phyloP scores from a whole-genome alignment of 495 filamentous ascomycete genomes.

The Penicillium turbatum region DNA sequence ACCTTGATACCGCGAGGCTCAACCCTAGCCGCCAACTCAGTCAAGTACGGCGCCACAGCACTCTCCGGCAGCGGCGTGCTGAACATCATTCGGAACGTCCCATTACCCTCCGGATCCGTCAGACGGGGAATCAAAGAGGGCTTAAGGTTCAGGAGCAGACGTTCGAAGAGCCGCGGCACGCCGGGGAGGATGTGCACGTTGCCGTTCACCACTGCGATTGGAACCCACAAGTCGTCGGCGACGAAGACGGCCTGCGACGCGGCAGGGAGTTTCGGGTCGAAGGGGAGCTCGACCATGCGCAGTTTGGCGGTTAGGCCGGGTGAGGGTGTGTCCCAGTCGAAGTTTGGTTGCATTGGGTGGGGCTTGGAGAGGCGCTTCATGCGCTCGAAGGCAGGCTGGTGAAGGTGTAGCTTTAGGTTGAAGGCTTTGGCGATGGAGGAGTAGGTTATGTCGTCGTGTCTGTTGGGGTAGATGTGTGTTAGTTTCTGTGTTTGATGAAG shows the following conservation, averaged over 20 bases:
- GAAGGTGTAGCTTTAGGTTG: slow-evolving; percentile 65
- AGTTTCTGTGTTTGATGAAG: background rate
- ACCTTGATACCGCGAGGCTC: slow-evolving; percentile 78
- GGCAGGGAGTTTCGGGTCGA: slow-evolving; percentile 56
- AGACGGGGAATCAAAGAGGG: slow-evolving; percentile 62
- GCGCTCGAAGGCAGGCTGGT: slow-evolving; percentile 66
- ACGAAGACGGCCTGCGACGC: slow-evolving; percentile 72
- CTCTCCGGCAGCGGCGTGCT: slow-evolving; percentile 86
- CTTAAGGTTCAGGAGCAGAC: slow-evolving; percentile 71
- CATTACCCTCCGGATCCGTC: slow-evolving; percentile 73
- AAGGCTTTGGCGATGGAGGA: slow-evolving; percentile 90
- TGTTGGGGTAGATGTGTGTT: slow-evolving; percentile 28
- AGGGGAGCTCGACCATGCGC: slow-evolving; percentile 84
- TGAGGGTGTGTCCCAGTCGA: slow-evolving; percentile 81
- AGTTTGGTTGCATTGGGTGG: slow-evolving; percentile 65
- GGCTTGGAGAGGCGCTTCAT: slow-evolving; percentile 79
- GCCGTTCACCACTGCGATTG: slow-evolving; percentile 78
- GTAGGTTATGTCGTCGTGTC: slow-evolving; percentile 98
- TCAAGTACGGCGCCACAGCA: slow-evolving; percentile 74
- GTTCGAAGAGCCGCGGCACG: slow-evolving; percentile 78
- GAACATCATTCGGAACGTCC: slow-evolving; percentile 70
- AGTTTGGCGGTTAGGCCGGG: slow-evolving; percentile 73
- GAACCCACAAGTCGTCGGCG: slow-evolving; percentile 83
- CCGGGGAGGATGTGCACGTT: slow-evolving; percentile 94
- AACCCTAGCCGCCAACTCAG: slow-evolving; percentile 67